Evolutionary conservation across 2,329 filamentous ascomycete genomes (phyloP), one percentile per base, ranked within the genome.

Genomic region (Aspergillus quadrilineatus): DNA sequence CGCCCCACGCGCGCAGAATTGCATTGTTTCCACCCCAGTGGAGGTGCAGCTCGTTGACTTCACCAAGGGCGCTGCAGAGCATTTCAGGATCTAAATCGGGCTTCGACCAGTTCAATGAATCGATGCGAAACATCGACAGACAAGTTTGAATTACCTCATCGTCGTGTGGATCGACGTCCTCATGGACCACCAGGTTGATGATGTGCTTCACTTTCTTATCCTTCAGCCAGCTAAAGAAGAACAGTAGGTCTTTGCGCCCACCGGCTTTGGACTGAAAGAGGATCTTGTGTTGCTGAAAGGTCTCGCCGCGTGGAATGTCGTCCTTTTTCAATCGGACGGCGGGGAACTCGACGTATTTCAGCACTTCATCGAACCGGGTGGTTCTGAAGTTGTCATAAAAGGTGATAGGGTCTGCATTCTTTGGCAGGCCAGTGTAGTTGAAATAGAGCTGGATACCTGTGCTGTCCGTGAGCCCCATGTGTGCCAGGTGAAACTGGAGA

Each of bases 181-280:
- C 47, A 6, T 49, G 17, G 12, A 39, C 47, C 2, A 39, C 12
- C 4, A 49, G 17, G 32, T 37, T 49, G 9, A 47, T 47, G 14
- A 47, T 47, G 29, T 47, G 28, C 44, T 36, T 47, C 44, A 47
- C 44, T 4, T 47, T 47, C 44, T 47, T 47, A 14, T 47, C 44
- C 29, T 47, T 47, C 10, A 47, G 44, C 44, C 44, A 47, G 6
- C n/a, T 29, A 15, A 47, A 47, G 22, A 47, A 47, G 44, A 47
- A 47, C 3, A 47, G 15, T 3, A 47, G 44, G 7, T 47, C 44
- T 8, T 47, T 47, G 14, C 41, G 41, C 6, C 29, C 28, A 15
- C 29, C 29, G 44, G 44, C 12, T 10, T 47, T 34, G 44, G 29
- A 47, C 5, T 47, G 44, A 4, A 7, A 47, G 29, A 47, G 28